Conservation (phyloP, 805 yeast species). For the Wickerhamomyces bovis region DNA sequence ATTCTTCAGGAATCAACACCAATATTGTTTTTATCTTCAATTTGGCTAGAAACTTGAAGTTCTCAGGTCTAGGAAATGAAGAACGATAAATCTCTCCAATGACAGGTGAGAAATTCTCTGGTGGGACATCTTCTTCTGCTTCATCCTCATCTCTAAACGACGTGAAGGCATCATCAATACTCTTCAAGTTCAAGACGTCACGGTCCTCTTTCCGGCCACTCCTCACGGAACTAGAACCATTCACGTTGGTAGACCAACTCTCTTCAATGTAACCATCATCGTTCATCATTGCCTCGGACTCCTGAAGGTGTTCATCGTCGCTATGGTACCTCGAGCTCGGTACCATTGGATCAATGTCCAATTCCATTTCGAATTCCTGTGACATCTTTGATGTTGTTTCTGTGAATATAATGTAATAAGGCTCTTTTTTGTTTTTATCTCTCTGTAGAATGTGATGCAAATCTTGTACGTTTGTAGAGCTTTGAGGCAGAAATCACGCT, state of each 20-base stretch:
- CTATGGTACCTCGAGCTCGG: constrained; percentile 8
- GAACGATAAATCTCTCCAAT: constrained; percentile 74
- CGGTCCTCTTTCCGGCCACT: constrained; percentile 3
- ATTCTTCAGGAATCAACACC: constrained; percentile 86
- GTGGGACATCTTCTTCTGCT: constrained; percentile 44
- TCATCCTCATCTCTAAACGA: neutral
- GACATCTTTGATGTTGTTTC: constrained; percentile 4
- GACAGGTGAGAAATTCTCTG: constrained; percentile 89
- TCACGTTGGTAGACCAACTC: neutral
- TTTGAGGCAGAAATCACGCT: no score
- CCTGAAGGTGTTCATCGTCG: constrained; percentile 17
- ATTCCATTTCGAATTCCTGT: constrained; percentile 10
- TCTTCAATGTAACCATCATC: constrained; percentile 5
- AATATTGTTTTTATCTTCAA: constrained; percentile 67
- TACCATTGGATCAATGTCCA: constrained; percentile 4
- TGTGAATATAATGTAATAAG: neutral
- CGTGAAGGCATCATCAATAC: constrained; percentile 16
- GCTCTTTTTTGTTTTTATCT: neutral
- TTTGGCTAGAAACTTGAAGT: constrained; percentile 61
- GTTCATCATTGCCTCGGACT: constrained; percentile 3
- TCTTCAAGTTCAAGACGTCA: constrained; percentile 6
- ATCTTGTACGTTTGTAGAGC: no score
- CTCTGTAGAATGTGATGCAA: neutral
- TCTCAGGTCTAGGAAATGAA: constrained; percentile 84
- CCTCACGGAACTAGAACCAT: neutral